phyloP scores from a whole-genome alignment of 1,284 basidiomycete genomes.

The Pseudozyma tsukubaensis region DNA sequence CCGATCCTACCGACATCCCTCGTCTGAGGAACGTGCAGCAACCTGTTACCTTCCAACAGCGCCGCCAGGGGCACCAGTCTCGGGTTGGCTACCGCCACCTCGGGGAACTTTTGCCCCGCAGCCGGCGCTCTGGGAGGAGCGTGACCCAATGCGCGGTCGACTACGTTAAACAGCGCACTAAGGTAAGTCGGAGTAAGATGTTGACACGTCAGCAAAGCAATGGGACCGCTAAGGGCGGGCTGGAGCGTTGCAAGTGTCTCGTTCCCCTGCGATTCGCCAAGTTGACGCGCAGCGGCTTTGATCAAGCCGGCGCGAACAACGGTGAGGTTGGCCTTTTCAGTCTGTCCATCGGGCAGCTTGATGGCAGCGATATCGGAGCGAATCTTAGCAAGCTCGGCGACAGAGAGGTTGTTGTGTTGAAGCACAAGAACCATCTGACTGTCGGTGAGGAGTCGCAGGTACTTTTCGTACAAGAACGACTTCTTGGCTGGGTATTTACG shows the following conservation, averaged over 20 bases:
- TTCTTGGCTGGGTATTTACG: slow-evolving; percentile 52
- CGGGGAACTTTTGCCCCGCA: slow-evolving; percentile 12
- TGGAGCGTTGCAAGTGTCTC: slow-evolving; percentile 28
- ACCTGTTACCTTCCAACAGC: slow-evolving; percentile 49
- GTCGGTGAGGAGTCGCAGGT: slow-evolving; percentile 51
- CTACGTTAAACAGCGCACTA: slow-evolving; percentile 52
- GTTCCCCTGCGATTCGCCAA: slow-evolving; percentile 12
- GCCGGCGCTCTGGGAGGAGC: slow-evolving; percentile 34
- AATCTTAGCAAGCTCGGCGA: slow-evolving; percentile 53
- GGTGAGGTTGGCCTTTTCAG: slow-evolving; percentile 40
- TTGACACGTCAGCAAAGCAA: slow-evolving; percentile 60
- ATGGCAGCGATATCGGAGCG: slow-evolving; percentile 53
- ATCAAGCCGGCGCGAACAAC: slow-evolving; percentile 55
- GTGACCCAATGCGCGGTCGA: slow-evolving; percentile 55
- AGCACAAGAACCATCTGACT: slow-evolving; percentile 55
- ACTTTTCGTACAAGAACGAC: slow-evolving; percentile 57
- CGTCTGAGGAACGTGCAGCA: slow-evolving; percentile 55
- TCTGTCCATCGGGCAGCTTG: slow-evolving; percentile 40
- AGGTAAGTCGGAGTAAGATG: slow-evolving; percentile 56
- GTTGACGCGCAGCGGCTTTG: slow-evolving; percentile 30
- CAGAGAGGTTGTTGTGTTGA: slow-evolving; percentile 61
- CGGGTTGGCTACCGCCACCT: slow-evolving; percentile 46
- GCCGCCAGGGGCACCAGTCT: slow-evolving; percentile 57
- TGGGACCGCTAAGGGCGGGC: slow-evolving; percentile 54
- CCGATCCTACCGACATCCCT: slow-evolving; percentile 56